Base-by-base conservation (phyloP, 768 basidiomycete species). In the Termitomyces sp. region DNA sequence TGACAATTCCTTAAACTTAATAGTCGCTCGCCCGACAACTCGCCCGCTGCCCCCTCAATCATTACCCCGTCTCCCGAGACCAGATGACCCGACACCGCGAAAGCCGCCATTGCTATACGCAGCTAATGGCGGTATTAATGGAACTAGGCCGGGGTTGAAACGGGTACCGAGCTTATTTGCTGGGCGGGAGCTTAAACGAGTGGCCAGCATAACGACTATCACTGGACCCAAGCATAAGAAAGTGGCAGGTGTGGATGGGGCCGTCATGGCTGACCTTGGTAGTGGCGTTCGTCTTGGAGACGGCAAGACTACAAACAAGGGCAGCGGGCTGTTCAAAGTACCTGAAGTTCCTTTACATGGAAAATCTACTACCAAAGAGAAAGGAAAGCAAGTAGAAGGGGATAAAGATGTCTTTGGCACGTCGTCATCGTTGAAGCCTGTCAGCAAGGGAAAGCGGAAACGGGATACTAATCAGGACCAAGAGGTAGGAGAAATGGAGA, bases 21-120 rank as follows among this genome's bases (percentile, higher is more conserved):
- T 76, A 18, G 89, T 89, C 7, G 88, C 84, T 0, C 83, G 87
- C 44, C 79, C 90, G 61, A 76, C 79, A 76, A 44, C 69, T 81
- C 66, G 68, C 71, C 16, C 50, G 20, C 67, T 65, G 22, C 77
- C 76, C 1, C 15, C 57, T 7, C 63, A 71, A 38, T 70, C 79
- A 11, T 67, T 66, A 2, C 62, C 68, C 7, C 76, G 82, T 7
- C 69, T 76, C 0, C 88, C 87, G 4, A 79, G 91, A 39, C 91
- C 91, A 0, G 91, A 92, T 63, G 91, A 92, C 62, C 91, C 90
- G 0, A 90, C 86, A 6, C 91, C 91, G 8, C 88, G 91, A 18
- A 78, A 80, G 33, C 89, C 90, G 0, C 88, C 89, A 7, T 58
- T 77, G 49, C 63, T 75, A 50, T 76, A 80, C 3, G 63, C 67